Evolutionary conservation across 2,329 filamentous ascomycete genomes (phyloP), one percentile per base, ranked within the genome.

Genomic region (Microthyrium microscopicum): DNA sequence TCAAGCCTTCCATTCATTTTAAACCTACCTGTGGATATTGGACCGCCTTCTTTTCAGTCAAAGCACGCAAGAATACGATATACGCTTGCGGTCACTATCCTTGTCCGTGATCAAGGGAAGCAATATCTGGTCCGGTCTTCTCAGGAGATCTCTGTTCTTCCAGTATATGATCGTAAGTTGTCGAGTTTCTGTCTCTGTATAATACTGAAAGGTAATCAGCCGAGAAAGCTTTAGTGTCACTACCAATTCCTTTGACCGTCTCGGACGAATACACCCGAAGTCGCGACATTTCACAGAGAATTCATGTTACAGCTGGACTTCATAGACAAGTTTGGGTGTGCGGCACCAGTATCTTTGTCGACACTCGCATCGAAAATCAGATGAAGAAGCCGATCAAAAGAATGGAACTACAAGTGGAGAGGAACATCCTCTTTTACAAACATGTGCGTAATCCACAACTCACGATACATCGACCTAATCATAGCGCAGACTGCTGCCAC

Each of bases 251-350:
- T 5, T 46, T 68, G 21, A 63, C 58, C 18, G 62, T 60, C 9
- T 57, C 54, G 12, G 62, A 67, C 37, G 62, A 65, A 40, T 53
- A 60, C 40, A 39, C 49, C 5, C 47, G 61, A 21, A 50, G 57
- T 19, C 53, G 54, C 19, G 51, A 57, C 48, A 46, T 19, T 49
- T 49, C 2, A 38, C 58, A 1, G 62, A 68, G 38, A 55, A 47
- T 68, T 17, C 55, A 53, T 34, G 45, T 68, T 13, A 68, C 64
- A 15, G 65, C 65, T 19, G 64, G 64, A 5, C 44, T 69, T 6
- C 65, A 69, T 44, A 58, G 66, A n/a, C 65, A 69, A 46, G 66
- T 67, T 19, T 70, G 66, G 66, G 62, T 70, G 34, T 68, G 63
- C 41, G 66, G 65, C 12, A 63, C 62, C 16, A 62, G 54, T 41